These are phyloP conservation scores for Fusarium coicis DNA, from an alignment of 2,329 filamentous ascomycete genomes.

Conservation along the genomic window DNA sequence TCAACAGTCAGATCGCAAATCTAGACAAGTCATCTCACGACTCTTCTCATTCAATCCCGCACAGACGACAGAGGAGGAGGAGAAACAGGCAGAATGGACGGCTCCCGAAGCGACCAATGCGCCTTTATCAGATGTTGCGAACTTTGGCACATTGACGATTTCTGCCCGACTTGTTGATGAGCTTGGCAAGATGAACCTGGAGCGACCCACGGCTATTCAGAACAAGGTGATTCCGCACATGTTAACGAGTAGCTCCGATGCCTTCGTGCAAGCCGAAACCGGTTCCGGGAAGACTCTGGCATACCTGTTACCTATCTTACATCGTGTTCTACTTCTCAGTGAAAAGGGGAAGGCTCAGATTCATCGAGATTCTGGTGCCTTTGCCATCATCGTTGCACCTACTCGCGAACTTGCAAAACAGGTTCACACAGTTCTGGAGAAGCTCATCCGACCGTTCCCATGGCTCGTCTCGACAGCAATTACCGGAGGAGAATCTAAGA, in stretches of 20 bases:
- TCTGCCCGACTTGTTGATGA: conserved; percentile 84
- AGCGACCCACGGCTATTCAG: conserved; percentile 94
- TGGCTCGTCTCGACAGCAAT: conserved; percentile 94
- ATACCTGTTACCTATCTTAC: conserved; percentile 93
- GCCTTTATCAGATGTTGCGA: conserved; percentile 84
- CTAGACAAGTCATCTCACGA: conserved; percentile 80
- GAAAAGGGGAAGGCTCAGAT: conserved; percentile 67
- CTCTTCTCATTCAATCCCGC: conserved; percentile 91
- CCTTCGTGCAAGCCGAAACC: conserved; percentile 96
- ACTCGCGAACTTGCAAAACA: conserved; percentile 96
- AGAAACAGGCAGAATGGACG: conserved; percentile 60
- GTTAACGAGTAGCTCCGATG: conserved; percentile 83
- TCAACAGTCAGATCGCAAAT: conserved; percentile 39
- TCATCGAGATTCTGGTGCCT: conserved; percentile 86
- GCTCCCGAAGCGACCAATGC: conserved; percentile 86
- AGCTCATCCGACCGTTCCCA: conserved; percentile 85
- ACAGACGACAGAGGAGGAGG: conserved; percentile 71
- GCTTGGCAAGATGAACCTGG: conserved; percentile 86
- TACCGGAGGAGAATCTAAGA: conserved; percentile 75
- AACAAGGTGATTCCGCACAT: conserved; percentile 87
- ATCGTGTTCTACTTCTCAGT: conserved; percentile 84
- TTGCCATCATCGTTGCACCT: conserved; percentile 92
- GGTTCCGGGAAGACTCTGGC: conserved; percentile 97
- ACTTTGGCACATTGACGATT: conserved; percentile 86
- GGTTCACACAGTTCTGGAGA: conserved; percentile 87